Conservation (phyloP, 176 grass and related monocot genomes). For the Rhynchospora breviuscula region DNA sequence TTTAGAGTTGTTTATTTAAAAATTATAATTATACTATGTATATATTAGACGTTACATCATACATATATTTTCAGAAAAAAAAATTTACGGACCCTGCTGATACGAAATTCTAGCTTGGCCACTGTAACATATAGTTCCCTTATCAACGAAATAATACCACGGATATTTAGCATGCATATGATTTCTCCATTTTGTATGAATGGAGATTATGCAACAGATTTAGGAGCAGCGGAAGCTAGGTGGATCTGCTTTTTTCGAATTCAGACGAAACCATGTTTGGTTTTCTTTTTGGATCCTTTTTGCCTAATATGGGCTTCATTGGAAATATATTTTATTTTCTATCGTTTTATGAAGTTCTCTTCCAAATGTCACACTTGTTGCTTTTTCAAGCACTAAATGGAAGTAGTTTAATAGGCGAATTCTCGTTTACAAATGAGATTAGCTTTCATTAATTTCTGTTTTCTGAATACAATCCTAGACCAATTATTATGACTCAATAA, state of each 20-base stretch:
- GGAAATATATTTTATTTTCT: neutral
- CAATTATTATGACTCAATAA: neutral
- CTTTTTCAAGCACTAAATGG: neutral
- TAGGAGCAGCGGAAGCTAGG: neutral
- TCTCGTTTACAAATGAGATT: neutral
- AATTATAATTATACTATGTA: no score
- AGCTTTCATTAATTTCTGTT: neutral
- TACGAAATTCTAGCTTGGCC: no score
- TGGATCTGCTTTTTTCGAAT: neutral
- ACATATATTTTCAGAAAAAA: no score
- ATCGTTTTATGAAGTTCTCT: neutral
- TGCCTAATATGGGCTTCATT: neutral
- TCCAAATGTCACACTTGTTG: constrained; percentile 6
- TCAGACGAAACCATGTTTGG: constrained; percentile 9
- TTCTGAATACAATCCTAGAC: neutral
- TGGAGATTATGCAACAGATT: neutral
- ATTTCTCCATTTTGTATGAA: neutral
- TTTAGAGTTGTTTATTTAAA: no score
- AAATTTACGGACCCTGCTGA: no score
- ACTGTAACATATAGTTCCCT: no score
- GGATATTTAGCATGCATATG: no score
- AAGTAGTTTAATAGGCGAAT: neutral
- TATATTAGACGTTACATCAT: no score
- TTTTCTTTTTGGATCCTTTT: neutral
- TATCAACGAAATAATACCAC: neutral